phyloP scores from a whole-genome alignment of 805 yeast genomes.

The Kregervanrija delftensis region DNA sequence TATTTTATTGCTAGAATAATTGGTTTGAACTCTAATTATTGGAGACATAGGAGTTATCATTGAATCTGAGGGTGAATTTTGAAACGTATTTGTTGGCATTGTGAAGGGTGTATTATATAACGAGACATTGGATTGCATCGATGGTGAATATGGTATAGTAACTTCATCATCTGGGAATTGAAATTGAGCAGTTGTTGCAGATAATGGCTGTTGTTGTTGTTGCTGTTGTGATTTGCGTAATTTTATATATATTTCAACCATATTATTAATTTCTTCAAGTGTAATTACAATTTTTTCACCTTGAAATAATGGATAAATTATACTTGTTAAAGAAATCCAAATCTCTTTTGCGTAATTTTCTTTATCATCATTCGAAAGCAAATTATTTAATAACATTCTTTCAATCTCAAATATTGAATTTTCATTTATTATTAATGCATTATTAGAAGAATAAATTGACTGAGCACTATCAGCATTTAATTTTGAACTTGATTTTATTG shows the following conservation, averaged over 20 bases:
- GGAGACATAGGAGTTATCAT: constrained; percentile 11
- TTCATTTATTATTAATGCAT: neutral
- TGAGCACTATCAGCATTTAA: constrained; percentile 16
- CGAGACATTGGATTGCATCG: constrained; percentile 4
- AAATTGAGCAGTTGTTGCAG: too few relatives aligned
- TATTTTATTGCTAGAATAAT: constrained; percentile 23
- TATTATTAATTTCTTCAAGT: constrained; percentile 49
- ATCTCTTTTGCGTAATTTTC: constrained; percentile 40
- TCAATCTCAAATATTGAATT: constrained; percentile 27
- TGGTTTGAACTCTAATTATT: constrained; percentile 3
- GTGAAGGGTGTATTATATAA: constrained; percentile 7
- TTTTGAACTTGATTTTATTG: constrained; percentile 32
- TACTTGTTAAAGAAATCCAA: constrained; percentile 39
- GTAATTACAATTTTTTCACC: constrained; percentile 45
- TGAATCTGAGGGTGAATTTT: neutral
- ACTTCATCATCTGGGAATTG: neutral
- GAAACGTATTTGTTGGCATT: constrained; percentile 5
- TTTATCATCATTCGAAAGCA: constrained; percentile 27
- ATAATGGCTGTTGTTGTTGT: too few relatives aligned
- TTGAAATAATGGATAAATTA: constrained; percentile 40
- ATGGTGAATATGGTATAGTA: constrained; percentile 3
- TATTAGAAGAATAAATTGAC: neutral
- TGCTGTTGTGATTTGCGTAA: constrained; percentile 15
- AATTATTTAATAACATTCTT: constrained; percentile 18
- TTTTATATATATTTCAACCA: constrained; percentile 32